A percentile compares a stretch with the other conserved stretches of the same genome.
Evolutionary conservation across 116 monocot genomes (phyloP).

Genomic region (Trichopus zeylanicus): DNA sequence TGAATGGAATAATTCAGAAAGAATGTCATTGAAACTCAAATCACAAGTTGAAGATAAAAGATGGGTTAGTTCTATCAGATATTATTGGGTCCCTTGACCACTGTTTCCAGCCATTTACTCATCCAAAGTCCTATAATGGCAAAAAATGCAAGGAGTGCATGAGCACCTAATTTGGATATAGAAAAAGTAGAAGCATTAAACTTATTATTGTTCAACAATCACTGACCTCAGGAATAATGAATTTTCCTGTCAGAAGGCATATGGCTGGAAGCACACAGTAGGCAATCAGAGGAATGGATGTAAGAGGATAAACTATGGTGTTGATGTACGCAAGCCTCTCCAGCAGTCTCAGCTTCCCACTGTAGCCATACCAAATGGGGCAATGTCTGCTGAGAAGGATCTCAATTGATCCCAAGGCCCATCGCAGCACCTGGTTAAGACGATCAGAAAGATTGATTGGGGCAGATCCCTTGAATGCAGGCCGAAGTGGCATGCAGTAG

Average conservation of each 20-base stretch:
- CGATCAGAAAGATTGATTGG: conserved; percentile 75
- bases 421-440: conserved; percentile 68
- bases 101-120: too few species aligned
- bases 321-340: conserved; percentile 72
- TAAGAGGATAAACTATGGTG: conserved; percentile 67
- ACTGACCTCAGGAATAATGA: conserved; percentile 70
- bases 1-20: neutral
- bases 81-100: too few species aligned
- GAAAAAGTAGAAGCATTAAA: neutral
- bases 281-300: conserved; percentile 57
- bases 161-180: too few species aligned
- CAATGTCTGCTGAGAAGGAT: conserved; percentile 69
- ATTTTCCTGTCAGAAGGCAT: conserved; percentile 65
- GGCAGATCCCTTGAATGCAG: conserved; percentile 68
- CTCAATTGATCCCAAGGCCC: conserved; percentile 71
- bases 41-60: too few species aligned
- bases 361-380: conserved; percentile 78
- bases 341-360: conserved; percentile 50
- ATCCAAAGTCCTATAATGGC: too few species aligned
- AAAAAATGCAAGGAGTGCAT: too few species aligned
- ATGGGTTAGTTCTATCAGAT: too few species aligned
- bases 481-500: conserved; percentile 72
- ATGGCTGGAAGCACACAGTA: conserved; percentile 70
- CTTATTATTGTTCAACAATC: neutral
- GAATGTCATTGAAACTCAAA: too few species aligned